Conservation (phyloP, 2,329 filamentous ascomycete species). For the Cordyceps cicadae region DNA sequence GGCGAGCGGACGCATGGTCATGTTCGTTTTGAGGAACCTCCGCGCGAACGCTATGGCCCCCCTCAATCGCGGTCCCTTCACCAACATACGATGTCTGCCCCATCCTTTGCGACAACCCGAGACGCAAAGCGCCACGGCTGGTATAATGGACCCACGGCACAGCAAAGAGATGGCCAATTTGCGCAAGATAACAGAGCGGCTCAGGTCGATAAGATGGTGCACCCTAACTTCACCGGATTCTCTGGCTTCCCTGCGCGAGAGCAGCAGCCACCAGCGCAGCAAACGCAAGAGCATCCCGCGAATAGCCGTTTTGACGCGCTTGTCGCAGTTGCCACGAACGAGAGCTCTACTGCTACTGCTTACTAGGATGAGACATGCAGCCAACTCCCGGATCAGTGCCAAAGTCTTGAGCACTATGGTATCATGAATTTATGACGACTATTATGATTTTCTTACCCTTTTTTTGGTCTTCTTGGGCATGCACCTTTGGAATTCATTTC, state of each 20-base stretch:
- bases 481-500: background rate
- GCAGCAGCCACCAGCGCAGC: conserved; percentile 16
- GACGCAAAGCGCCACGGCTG: conserved; percentile 62
- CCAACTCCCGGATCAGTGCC: background rate
- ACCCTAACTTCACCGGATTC: conserved; percentile 47
- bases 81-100: conserved; percentile 54
- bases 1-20: conserved; percentile 40
- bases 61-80: conserved; percentile 31
- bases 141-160: conserved; percentile 51
- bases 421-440: background rate
- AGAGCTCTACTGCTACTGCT: conserved; percentile 34
- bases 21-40: conserved; percentile 46
- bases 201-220: conserved; percentile 48
- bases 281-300: conserved; percentile 11
- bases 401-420: background rate
- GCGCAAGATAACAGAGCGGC: conserved; percentile 28
- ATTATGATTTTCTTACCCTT: conserved; percentile 1
- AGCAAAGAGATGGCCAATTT: conserved; percentile 28
- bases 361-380: conserved; percentile 21
- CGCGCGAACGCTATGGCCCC: conserved; percentile 23
- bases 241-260: conserved; percentile 39
- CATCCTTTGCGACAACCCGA: conserved; percentile 45
- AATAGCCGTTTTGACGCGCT: conserved; percentile 30
- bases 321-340: conserved; percentile 37
- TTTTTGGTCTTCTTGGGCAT: background rate